Conservation (phyloP, 2,329 filamentous ascomycete genomes). For the Ophiostoma montium region DNA sequence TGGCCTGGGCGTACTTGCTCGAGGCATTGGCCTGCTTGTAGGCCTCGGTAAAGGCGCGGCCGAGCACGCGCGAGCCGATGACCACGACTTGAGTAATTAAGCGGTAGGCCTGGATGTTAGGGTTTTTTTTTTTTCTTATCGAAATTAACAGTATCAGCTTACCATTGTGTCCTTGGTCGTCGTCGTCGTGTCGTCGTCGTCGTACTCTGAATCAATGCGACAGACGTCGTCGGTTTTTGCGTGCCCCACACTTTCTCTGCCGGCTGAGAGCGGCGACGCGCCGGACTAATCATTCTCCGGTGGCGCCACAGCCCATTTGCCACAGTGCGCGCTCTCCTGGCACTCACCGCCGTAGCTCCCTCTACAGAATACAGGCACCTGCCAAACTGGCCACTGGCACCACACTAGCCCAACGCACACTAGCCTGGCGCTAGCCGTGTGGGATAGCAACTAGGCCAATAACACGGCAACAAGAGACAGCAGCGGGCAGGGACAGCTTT, state of each 20-base stretch:
- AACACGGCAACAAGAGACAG: too few species aligned
- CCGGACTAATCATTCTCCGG: slow-evolving; percentile 1
- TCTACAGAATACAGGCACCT: neutral
- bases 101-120: slow-evolving; percentile 62
- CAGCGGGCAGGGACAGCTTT: slow-evolving; percentile 3
- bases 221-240: too few species aligned
- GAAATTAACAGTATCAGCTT: too few species aligned
- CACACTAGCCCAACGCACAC: too few species aligned
- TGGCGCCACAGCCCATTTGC: neutral
- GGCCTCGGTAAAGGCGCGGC: slow-evolving; percentile 83
- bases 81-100: slow-evolving; percentile 89
- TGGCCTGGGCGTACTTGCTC: slow-evolving; percentile 64
- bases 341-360: neutral
- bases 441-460: too few species aligned
- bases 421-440: too few species aligned
- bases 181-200: too few species aligned
- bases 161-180: neutral
- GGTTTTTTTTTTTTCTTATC: too few species aligned
- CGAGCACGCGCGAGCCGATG: slow-evolving; percentile 80
- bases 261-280: too few species aligned
- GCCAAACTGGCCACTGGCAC: neutral
- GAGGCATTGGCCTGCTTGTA: slow-evolving; percentile 90
- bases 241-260: neutral
- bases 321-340: neutral
- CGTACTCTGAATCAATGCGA: too few species aligned